Evolutionary conservation across 2,329 filamentous ascomycete species (phyloP), one percentile per base, ranked within the genome.

Genomic region (Bipolaris bicolor): DNA sequence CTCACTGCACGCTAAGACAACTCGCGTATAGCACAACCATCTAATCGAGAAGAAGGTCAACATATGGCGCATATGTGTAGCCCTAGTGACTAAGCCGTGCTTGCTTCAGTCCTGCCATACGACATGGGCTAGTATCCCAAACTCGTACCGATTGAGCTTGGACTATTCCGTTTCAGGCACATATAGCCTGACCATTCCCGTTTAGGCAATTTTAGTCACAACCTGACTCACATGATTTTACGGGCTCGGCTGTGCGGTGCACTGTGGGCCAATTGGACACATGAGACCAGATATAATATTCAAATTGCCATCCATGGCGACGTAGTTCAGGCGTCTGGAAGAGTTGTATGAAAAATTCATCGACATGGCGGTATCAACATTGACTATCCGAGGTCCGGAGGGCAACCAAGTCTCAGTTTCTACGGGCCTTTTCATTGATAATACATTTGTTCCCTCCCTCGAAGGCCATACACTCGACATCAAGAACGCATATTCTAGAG

Each of bases 371-470:
- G 39, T 5, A 41, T 41, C 39, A 22, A 41, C 39, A 41, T 41
- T 41, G 39, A 41, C 18, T 22, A 41, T 41, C 39, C 39, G 18
- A 41, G 39, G 39, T 41, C 39, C 39, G 18, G 18, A 22, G 6
- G 39, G 39, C 39, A 41, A 41, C 15, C 39, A 41, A 41, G 39
- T 41, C 39, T 41, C 39, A 22, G 39, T 41, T 22, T 41, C 18
- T 41, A 41, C 39, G 18, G 39, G 39, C 24, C 39, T 41, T 41
- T 41, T 41, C 39, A 41, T 41, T 41, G 39, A 41, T 22, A 41
- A 41, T 41, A 41, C 39, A 41, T 41, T 41, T 18, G 5, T 41
- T 41, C 39, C 39, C 24, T 41, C 39, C 39, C 18, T 41, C 39
- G 39, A 41, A 41, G 39, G 18, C 39, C 39, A 41, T 22, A 41